These are phyloP conservation scores for Venturia oleaginea DNA, from an alignment of 2,329 filamentous ascomycete genomes.

Conservation along the genomic window DNA sequence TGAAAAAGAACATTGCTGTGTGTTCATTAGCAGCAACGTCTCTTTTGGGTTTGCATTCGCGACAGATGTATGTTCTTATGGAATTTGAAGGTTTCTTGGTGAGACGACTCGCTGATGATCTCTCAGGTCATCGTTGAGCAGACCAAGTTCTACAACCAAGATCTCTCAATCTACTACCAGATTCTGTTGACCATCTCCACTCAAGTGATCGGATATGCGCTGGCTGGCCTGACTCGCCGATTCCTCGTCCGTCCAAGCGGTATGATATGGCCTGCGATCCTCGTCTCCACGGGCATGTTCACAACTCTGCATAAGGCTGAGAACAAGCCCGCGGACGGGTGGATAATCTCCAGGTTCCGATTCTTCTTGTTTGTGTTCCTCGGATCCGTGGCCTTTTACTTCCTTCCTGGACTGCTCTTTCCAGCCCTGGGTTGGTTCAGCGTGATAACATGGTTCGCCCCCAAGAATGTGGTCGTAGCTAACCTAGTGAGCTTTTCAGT, in stretches of 20 bases:
- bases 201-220: conserved; percentile 77
- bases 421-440: conserved; percentile 84
- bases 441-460: conserved; percentile 80
- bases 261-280: conserved; percentile 85
- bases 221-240: conserved; percentile 70
- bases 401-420: conserved; percentile 72
- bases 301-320: conserved; percentile 76
- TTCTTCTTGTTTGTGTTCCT: conserved; percentile 73
- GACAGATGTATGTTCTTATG: conserved; percentile 51
- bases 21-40: conserved; percentile 84
- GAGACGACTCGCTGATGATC: conserved; percentile 10
- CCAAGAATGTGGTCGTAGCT: conserved; percentile 74
- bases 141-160: conserved; percentile 79
- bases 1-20: conserved; percentile 79
- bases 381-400: conserved; percentile 70
- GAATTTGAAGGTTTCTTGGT: not conserved
- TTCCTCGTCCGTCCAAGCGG: conserved; percentile 77
- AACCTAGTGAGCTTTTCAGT: conserved; percentile 48
- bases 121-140: conserved; percentile 70
- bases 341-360: conserved; percentile 72
- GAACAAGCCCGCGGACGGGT: conserved; percentile 72
- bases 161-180: conserved; percentile 68
- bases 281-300: conserved; percentile 87
- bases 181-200: conserved; percentile 76
- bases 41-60: conserved; percentile 85